Evolutionary conservation across 2,329 filamentous ascomycete genomes (phyloP).

Genomic region (Kalaharituber pfeilii): DNA sequence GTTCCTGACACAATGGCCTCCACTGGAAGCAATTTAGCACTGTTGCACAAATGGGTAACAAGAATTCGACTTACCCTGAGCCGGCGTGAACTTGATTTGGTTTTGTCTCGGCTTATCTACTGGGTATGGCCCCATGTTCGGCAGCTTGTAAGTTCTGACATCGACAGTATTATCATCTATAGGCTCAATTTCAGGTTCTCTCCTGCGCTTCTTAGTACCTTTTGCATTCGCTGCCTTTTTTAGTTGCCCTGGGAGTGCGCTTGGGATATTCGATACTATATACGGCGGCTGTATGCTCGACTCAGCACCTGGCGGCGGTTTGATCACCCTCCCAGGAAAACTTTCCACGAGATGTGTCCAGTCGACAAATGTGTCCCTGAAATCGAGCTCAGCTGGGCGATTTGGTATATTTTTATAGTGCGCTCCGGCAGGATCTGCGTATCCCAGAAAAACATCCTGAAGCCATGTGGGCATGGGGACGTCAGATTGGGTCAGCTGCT

Average conservation of each 20-base stretch:
- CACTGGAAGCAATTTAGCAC: conserved; percentile 28
- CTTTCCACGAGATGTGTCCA: conserved; percentile 89
- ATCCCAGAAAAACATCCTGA: conserved; percentile 93
- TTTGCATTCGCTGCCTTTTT: conserved; percentile 27
- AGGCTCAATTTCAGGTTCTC: conserved; percentile 52
- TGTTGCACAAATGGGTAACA: not conserved
- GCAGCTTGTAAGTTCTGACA: conserved; percentile 77
- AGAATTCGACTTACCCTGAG: conserved; percentile 35
- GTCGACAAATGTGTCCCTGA: conserved; percentile 82
- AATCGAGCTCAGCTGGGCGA: conserved; percentile 63
- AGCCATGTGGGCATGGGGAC: conserved; percentile 79
- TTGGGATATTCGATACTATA: conserved; percentile 45
- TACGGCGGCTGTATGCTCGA: conserved; percentile 76
- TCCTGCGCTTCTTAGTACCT: conserved; percentile 70
- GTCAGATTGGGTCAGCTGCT: conserved; percentile 65
- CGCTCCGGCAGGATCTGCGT: conserved; percentile 78
- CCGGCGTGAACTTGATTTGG: conserved; percentile 68
- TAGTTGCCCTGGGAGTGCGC: conserved; percentile 33
- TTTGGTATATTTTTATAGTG: conserved; percentile 51
- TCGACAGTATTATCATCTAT: conserved; percentile 50
- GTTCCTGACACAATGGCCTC: conserved; percentile 87
- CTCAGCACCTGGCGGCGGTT: conserved; percentile 53
- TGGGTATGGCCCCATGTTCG: conserved; percentile 78
- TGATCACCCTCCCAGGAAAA: conserved; percentile 64
- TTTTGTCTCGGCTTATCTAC: conserved; percentile 70